Evolutionary conservation across 2,329 filamentous ascomycete genomes (phyloP), one percentile per base, ranked within the genome.

Genomic region (Colletotrichum melonis): DNA sequence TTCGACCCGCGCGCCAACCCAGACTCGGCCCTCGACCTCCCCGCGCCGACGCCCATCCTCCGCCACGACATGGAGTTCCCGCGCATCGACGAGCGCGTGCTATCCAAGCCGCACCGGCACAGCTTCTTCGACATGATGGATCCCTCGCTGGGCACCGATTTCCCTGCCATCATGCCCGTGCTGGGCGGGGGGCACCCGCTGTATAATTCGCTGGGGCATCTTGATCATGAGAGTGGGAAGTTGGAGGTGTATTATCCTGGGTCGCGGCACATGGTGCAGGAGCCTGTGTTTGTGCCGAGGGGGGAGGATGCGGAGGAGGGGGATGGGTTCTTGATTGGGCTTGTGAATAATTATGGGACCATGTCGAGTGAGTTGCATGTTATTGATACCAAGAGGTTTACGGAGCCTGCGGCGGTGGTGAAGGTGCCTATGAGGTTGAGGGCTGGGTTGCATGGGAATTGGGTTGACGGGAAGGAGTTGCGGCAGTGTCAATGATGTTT

Each of bases 221-320:
- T 81, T 1, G 77, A 83, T 54, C 69, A 77, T 8, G 38, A 63
- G 7, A 81, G 80, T 1, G 78, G 78, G 0, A 46, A 73, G 12
- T 71, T 77, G 9, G 74, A 80, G 49, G 75, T 78, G 8, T 85
- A 83, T 63, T 82, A 78, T 32, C 79, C 82, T 0, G 82, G 82
- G 0, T 67, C 26, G 0, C 80, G 72, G 38, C 80, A 79, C n/a
- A 79, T 81, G 7, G 81, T 85, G 22, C 84, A 86, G 75, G 85
- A 86, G 57, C 84, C 84, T 0, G 80, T 83, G 0, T 86, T 86
- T 57, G 80, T 86, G 6, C 84, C 84, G 0, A 75, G 80, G 16
- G 75, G 76, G 0, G 78, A 79, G 1, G 78, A 79, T 19, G 80
- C 77, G 0, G 66, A 52, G 2, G 84, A 86, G 70, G 84, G 82